phyloP scores from a whole-genome alignment of 2,329 filamentous ascomycete genomes.

The Clarireedia homoeocarpa region DNA sequence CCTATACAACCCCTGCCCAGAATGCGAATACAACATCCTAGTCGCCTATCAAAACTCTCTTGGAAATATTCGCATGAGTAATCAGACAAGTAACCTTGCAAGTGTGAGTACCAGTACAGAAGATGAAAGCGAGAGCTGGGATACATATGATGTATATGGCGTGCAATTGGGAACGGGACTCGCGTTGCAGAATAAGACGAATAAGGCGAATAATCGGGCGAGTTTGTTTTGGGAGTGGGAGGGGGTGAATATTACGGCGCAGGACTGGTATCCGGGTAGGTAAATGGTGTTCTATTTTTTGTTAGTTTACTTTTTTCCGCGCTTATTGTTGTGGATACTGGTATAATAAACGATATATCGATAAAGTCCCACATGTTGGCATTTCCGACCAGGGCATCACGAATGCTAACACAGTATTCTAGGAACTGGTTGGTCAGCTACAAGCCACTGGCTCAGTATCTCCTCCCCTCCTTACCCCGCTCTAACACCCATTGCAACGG shows the following conservation, averaged over 20 bases:
- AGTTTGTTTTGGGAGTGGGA: no score
- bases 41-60: constrained; percentile 7
- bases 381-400: no score
- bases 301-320: no score
- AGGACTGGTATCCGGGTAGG: not conserved
- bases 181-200: not conserved
- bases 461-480: not conserved
- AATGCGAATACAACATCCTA: constrained; percentile 10
- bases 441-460: no score
- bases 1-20: constrained; percentile 11
- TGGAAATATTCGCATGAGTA: not conserved
- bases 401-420: no score
- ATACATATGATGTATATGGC: not conserved
- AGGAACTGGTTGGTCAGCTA: no score
- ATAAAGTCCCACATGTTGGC: no score
- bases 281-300: no score
- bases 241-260: no score
- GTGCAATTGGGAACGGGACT: not conserved
- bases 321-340: no score
- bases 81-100: not conserved
- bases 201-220: not conserved
- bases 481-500: not conserved
- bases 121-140: not conserved
- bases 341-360: no score
- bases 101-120: no score